These are phyloP conservation scores for Thraustotheca clavata DNA, from an alignment of 352 stramenopile genomes.

Conservation along the genomic window DNA sequence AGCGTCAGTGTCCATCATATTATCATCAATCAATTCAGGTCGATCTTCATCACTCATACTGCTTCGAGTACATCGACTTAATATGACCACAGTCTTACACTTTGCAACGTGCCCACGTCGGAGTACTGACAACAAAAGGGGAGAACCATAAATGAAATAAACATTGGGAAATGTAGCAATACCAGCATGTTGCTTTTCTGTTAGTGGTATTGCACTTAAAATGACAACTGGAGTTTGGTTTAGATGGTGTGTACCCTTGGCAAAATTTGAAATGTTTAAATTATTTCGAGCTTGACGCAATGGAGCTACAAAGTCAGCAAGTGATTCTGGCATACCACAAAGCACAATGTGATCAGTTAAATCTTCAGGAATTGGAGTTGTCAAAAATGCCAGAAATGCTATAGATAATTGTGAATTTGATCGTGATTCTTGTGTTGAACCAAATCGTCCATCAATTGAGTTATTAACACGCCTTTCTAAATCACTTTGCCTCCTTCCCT, in stretches of 20 bases:
- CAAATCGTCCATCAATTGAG: too few species aligned
- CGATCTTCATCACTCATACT: conserved; percentile 22
- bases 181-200: conserved; percentile 19
- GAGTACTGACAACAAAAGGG: conserved; percentile 49
- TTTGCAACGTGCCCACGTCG: conserved; percentile 44
- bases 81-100: conserved; percentile 61
- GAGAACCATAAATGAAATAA: conserved; percentile 61
- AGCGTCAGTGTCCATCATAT: conserved; percentile 68
- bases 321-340: conserved; percentile 51
- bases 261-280: too few species aligned
- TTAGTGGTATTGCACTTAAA: not conserved
- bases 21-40: conserved; percentile 44
- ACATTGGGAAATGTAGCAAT: conserved; percentile 21
- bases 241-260: not conserved
- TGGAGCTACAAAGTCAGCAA: conserved; percentile 43
- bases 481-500: too few species aligned
- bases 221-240: conserved; percentile 22
- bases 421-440: not conserved
- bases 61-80: conserved; percentile 39
- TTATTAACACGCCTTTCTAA: too few species aligned
- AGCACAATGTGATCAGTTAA: conserved; percentile 46
- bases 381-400: not conserved
- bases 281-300: conserved; percentile 36
- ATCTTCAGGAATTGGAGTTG: conserved; percentile 20
- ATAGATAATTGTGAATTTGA: not conserved